phyloP scores from a whole-genome alignment of 1,139 yeast species.

The Blastobotrys persicus region DNA sequence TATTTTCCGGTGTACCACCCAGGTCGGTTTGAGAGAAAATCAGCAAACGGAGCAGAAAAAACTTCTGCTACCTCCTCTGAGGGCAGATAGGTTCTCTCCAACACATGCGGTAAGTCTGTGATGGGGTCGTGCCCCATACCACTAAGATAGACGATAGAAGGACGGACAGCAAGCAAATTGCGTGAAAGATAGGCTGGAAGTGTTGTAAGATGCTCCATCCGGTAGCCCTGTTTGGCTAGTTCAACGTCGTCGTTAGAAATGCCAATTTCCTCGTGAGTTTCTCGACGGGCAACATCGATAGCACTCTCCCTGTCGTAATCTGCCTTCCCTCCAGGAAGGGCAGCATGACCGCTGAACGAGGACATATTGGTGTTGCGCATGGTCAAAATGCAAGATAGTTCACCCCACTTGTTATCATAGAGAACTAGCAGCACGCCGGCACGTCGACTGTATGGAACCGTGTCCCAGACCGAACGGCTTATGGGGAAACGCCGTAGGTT shows the following conservation, averaged over 20 bases:
- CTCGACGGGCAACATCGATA: constrained; percentile 73
- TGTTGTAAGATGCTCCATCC: constrained; percentile 52
- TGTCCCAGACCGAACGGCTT: constrained; percentile 48
- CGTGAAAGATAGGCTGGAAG: constrained; percentile 76
- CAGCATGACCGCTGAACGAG: constrained; percentile 82
- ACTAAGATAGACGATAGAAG: constrained; percentile 58
- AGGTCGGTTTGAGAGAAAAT: constrained; percentile 27
- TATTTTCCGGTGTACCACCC: constrained; percentile 36
- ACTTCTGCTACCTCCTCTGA: constrained; percentile 36
- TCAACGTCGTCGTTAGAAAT: constrained; percentile 50
- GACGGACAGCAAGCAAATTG: constrained; percentile 78
- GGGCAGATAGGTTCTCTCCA: constrained; percentile 39
- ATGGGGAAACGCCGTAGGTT: constrained; percentile 8
- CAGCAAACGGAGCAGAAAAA: constrained; percentile 34
- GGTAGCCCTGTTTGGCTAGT: constrained; percentile 33
- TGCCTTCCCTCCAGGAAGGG: constrained; percentile 72
- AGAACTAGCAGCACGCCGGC: constrained; percentile 76
- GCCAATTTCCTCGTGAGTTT: constrained; percentile 85
- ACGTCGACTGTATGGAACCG: constrained; percentile 58
- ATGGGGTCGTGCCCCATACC: constrained; percentile 22
- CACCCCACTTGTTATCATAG: constrained; percentile 62
- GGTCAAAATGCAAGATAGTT: constrained; percentile 71
- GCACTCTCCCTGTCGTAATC: constrained; percentile 52
- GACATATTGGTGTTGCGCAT: constrained; percentile 67
- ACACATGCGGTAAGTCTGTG: constrained; percentile 32